Conservation (phyloP, 805 yeast genomes). For the Wickerhamomyces bisporus region DNA sequence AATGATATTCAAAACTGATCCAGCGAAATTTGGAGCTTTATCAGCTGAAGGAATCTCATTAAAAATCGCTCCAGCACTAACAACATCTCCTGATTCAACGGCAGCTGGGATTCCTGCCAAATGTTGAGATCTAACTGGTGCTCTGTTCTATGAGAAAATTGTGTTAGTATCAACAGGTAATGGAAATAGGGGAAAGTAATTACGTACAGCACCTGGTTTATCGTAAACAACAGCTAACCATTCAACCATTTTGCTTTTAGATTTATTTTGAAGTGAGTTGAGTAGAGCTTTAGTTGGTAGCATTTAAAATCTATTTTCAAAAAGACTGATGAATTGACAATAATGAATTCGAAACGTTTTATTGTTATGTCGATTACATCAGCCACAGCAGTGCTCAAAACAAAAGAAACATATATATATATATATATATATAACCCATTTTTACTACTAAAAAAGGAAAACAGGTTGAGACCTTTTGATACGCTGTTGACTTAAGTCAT, state of each 20-base stretch:
- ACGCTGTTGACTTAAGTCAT: neutral
- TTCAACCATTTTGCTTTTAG: conserved; percentile 39
- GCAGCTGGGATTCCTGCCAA: conserved; percentile 40
- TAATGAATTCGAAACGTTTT: neutral
- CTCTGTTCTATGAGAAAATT: conserved; percentile 34
- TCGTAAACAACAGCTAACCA: conserved; percentile 69
- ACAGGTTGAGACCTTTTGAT: too few species aligned
- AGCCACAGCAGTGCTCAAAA: too few species aligned
- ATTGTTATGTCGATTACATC: neutral
- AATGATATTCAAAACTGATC: conserved; percentile 56
- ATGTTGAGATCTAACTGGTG: conserved; percentile 48
- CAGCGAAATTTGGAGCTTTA: conserved; percentile 50
- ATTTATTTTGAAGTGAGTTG: conserved; percentile 2
- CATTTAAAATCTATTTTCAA: conserved; percentile 3
- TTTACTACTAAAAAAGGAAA: too few species aligned
- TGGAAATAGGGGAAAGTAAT: neutral
- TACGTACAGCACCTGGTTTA: conserved; percentile 43
- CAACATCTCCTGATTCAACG: conserved; percentile 39
- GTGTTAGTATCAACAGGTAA: neutral
- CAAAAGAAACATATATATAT: too few species aligned
- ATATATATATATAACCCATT: too few species aligned
- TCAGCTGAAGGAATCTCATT: conserved; percentile 38
- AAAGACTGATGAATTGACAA: too few species aligned
- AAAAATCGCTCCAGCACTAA: conserved; percentile 49
- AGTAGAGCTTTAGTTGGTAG: conserved; percentile 8